Base-by-base conservation (phyloP, 371 early-diverging fungal species). In the Circinella minor region DNA sequence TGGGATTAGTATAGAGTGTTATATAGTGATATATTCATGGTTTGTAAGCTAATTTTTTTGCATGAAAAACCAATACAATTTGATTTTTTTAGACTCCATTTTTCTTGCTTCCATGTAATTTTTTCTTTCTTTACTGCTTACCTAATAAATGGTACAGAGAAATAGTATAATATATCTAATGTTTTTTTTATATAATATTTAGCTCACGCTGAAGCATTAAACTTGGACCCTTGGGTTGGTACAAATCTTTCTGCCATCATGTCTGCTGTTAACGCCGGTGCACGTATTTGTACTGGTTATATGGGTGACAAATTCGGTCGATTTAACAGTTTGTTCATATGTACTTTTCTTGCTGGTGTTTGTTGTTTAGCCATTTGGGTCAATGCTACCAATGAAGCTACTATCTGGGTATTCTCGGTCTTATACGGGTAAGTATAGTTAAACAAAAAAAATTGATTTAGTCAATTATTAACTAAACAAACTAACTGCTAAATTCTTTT, bases 261-360 rank as follows among this genome's bases (percentile, higher is more conserved):
- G 65, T 85, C 85, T 18, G 86, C 79, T 0, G 74, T 82, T 18
- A 86, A 85, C 57, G 82, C 81, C 1, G 74, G 82, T 15, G 86
- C 85, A 0, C 85, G 84, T 7, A 72, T 87, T 27, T 60, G 73
- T 14, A 80, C 78, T 2, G 90, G 92, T 0, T 76, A 67, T 51
- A 71, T 79, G 39, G 83, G 90, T 4, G 91, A 91, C 67, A 74
- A 71, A 7, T 61, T 87, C 34, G 91, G 91, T 27, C 83, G 85
- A 43, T 76, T 89, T 66, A 90, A 90, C 59, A 83, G 84, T 13
- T 72, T 90, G 46, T 74, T 79, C n/a, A 8, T 85, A 3, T 84
- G 88, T 60, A 70, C 87, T 0, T 72, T 77, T 17, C 73, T 88
- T 0, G 63, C 88, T 1, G 83, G 89, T 17, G 63, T 83, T 8